Conservation (phyloP, 1,139 yeast species). For the Candida neerlandica region DNA sequence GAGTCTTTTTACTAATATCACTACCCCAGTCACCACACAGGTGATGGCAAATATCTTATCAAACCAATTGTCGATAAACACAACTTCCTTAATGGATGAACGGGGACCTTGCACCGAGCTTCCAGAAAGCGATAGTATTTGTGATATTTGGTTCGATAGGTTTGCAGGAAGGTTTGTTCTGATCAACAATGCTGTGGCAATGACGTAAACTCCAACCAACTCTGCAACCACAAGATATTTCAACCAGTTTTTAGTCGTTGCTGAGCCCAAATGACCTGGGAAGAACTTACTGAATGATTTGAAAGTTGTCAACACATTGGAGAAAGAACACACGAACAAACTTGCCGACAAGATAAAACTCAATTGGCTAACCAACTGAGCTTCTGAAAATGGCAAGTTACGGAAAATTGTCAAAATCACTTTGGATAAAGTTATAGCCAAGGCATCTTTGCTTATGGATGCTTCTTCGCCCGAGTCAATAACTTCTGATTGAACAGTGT, state of each 20-base stretch:
- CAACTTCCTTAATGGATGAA: conserved; percentile 42
- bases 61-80: conserved; percentile 76
- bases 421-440: conserved; percentile 67
- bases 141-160: conserved; percentile 53
- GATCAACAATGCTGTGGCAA: conserved; percentile 77
- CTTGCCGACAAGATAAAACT: conserved; percentile 67
- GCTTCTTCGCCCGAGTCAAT: conserved; percentile 14
- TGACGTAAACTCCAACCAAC: conserved; percentile 73
- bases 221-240: conserved; percentile 62
- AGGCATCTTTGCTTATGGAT: conserved; percentile 49
- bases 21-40: conserved; percentile 53
- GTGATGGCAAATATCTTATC: conserved; percentile 70
- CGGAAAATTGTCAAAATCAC: conserved; percentile 32
- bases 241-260: conserved; percentile 34
- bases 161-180: conserved; percentile 73
- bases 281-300: conserved; percentile 38
- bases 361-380: conserved; percentile 62
- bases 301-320: conserved; percentile 61
- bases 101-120: conserved; percentile 26
- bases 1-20: conserved; percentile 33
- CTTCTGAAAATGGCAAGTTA: conserved; percentile 40
- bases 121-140: conserved; percentile 43
- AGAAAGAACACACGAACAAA: conserved; percentile 66
- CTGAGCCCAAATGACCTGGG: conserved; percentile 29
- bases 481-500: conserved; percentile 6